Base-by-base conservation (phyloP, 2,329 filamentous ascomycete genomes). In the Fusarium vanettenii region DNA sequence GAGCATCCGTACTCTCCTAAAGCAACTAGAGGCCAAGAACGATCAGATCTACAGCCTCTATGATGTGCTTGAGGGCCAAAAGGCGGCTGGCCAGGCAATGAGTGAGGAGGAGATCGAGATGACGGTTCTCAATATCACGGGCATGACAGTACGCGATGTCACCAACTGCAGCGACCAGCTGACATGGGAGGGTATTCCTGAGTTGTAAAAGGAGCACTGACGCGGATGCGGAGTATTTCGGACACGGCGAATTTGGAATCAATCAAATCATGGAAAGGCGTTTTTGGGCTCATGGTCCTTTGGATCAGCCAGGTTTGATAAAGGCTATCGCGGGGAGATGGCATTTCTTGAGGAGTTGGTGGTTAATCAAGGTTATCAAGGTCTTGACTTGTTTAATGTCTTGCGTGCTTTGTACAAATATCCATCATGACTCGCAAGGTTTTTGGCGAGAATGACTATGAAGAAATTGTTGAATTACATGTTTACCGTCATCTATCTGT, bases 1-100 rank as follows among this genome's bases (percentile, higher is more conserved):
- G 31, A 89, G 88, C 66, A 92, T 96, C 39, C 87, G 91, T 70
- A 85, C 85, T 25, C 79, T 95, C 22, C 85, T 93, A 48, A 87
- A 87, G 70, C 87, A 89, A 62, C 89, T 95, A 27, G 92, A 95
- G 78, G 87, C 89, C 78, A 95, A 95, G 83, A 91, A 91, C 29
- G 92, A 94, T 71, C 93, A 95, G 81, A 92, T 97, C 48, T 97
- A 97, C 83, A 89, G 90, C 48, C 86, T 97, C 16, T 94, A 95
- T 77, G 95, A 97, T 81, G 94, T 97, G 1, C 86, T 97, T 1
- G 94, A 96, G 82, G 94, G 92, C 7, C 93, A 95, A 81, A 94
- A 93, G 84, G 86, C 87, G 37, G 87, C 88, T 4, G 91, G 91
- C 0, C 89, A 90, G 78, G 86, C 88, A 73, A 92, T 93, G 87